These are phyloP conservation scores for Pseudoneurospora amorphoporcata DNA, from an alignment of 495 filamentous ascomycete genomes.

Conservation along the genomic window DNA sequence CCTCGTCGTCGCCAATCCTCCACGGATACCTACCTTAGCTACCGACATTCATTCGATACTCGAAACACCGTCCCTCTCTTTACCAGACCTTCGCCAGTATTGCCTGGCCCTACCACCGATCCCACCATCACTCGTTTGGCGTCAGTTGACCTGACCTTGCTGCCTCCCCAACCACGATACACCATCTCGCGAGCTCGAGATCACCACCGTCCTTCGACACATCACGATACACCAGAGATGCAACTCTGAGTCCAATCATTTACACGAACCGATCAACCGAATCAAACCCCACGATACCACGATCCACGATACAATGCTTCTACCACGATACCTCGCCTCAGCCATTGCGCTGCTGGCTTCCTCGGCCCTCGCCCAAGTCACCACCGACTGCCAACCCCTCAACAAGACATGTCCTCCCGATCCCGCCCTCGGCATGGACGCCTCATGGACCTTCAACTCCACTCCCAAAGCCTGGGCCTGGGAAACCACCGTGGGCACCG, in stretches of 20 bases:
- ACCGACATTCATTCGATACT: neutral
- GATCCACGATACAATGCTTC: conserved; percentile 9
- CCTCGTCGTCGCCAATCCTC: neutral
- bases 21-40: neutral
- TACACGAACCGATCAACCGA: neutral
- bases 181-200: neutral
- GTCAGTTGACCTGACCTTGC: neutral
- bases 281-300: neutral
- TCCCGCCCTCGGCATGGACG: conserved; percentile 47
- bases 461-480: conserved; percentile 47
- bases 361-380: conserved; percentile 47
- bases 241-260: neutral
- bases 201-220: neutral
- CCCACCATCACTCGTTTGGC: neutral
- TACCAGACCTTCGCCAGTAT: neutral
- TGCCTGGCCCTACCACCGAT: neutral
- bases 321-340: conserved; percentile 20
- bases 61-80: neutral
- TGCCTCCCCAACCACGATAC: neutral
- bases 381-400: conserved; percentile 56
- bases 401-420: conserved; percentile 54
- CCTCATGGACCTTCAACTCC: conserved; percentile 56
- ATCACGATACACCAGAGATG: neutral
- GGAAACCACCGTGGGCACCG: conserved; percentile 47
- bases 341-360: conserved; percentile 34